Evolutionary conservation across 352 stramenopile species (phyloP), one percentile per base, ranked within the genome.

Genomic region (Phytopythium mirpurense): DNA sequence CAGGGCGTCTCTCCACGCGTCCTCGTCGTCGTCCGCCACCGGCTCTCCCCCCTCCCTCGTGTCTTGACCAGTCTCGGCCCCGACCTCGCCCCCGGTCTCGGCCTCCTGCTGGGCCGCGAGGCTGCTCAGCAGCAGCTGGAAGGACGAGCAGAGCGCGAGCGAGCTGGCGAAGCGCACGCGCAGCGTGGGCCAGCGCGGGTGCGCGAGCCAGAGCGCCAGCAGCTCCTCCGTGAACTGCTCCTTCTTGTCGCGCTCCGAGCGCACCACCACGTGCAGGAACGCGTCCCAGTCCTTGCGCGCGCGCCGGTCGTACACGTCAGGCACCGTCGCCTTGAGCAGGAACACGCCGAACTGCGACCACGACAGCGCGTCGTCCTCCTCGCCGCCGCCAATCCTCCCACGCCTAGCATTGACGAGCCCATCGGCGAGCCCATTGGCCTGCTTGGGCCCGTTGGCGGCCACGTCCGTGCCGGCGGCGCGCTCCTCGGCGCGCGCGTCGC

Each of bases 271-370:
- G 59, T 90, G 79, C 38, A 90, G 60, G 49, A 86, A 87, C 21
- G 73, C 72, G 50, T 88, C 65, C 79, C 79, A 90, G 56, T 84
- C 62, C 54, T 90, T 90, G n/a, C 47, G 62, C 46, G 82, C 65
- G 29, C 62, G 65, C 24, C 75, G 76, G 38, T 88, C 54, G 38
- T 85, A 90, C 3, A 88, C 67, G 47, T 90, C 79, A 0, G 72
- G 65, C 24, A 86, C 76, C 0, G 74, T 84, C 3, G 76, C 72
- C 54, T 77, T 78, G 10, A 83, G 55, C 38, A 83, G 47, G 49
- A 74, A 86, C 8, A 88, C 58, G 10, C 74, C 76, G 54, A 87
- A 89, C 54, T 86, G 66, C 48, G 71, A 73, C 26, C 68, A 60
- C 23, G 74, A 65, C 16, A 78, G 62, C 43, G 72, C 62, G 0